Evolutionary conservation across 345 rosid genomes (phyloP), one percentile per base, ranked within the genome.

Genomic region (Euclidium syriacum): DNA sequence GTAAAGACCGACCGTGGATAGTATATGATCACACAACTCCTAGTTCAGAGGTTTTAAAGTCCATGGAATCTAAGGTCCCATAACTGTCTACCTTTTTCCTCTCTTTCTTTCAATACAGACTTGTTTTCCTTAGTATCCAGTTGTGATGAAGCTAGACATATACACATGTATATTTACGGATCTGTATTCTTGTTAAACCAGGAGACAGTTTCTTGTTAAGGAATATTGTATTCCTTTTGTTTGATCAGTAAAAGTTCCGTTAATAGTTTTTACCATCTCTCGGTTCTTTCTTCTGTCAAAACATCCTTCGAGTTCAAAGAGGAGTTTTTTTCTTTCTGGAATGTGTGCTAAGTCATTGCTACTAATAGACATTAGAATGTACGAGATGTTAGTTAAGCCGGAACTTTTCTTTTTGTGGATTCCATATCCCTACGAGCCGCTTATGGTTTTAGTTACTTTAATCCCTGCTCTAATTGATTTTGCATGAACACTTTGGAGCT

Each of bases 1-100:
- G 23, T 65, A 19, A 25, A 15, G 46, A 33, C 7, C 57, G 74
- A 32, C 74, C 74, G 3, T 70, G 74, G 74, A 70, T 70, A 12
- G 36, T 70, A 58, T 58, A 54, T 25, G 69, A 17, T 29, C 59
- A n/a, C n/a, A 55, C 46, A 47, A n/a, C 34, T 23, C 69, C 51
- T 41, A 44, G 9, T 34, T 70, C 68, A 7, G 68, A 69, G 56
- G 7, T 41, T 38, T 47, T 32, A 27, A 55, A 23, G 52, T 24
- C 58, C 12, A 12, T 1, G 24, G 19, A 34, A 48, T 4, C 62
- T 23, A 58, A 72, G 72, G 62, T 58, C 22, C 5, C 32, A 22
- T 33, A 51, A 25, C 66, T 58, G 46, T 30, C 71, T 43, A 51
- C 26, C 33, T 36, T 14, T 33, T 55, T 50, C 35, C 18, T 52